Evolutionary conservation across 805 yeast species (phyloP), one percentile per base, ranked within the genome.

Genomic region (Kluyveromyces dobzhanskii): DNA sequence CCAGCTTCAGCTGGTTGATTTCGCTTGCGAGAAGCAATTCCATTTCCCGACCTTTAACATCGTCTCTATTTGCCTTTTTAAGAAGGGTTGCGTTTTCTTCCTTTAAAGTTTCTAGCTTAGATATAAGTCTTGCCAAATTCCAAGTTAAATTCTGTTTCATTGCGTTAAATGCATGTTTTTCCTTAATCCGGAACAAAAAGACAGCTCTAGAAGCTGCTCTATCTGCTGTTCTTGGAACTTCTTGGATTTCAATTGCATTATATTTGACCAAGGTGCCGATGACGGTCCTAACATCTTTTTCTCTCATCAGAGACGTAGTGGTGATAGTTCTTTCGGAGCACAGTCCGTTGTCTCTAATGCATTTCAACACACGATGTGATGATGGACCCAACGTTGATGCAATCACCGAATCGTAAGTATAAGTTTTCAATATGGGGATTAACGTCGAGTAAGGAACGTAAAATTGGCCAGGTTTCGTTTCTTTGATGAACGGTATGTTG

Each of bases 191-290:
- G 69, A 86, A 92, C 25, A 88, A 70, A 56, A 76, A 92, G 21
- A 84, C 81, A 1, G 97, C 81, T 48, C 95, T 77, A 30, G 85
- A 78, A 0, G 97, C 95, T 2, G 94, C 88, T 48, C 97, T 72
- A 57, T 92, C 97, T 17, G 78, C 80, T 7, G 95, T 81, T 51
- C 90, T 75, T 10, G 97, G 97, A 21, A 92, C 82, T 63, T 92
- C 98, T 61, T 90, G 97, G 27, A 88, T 71, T 55, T 90, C 95
- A 14, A 88, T 65, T 14, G 84, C 72, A 44, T 88, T 86, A 46
- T 76, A 70, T 38, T 72, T 74, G 19, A 84, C 72, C 39, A 92
- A 64, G 25, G 75, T 73, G 33, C 81, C 74, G 32, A 87, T 64
- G 32, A 81, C 77, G 29, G 79, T 76, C 41, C 96, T 70, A 7